Conservation (phyloP, 306 rosid species). For the Albizia julibrissin region DNA sequence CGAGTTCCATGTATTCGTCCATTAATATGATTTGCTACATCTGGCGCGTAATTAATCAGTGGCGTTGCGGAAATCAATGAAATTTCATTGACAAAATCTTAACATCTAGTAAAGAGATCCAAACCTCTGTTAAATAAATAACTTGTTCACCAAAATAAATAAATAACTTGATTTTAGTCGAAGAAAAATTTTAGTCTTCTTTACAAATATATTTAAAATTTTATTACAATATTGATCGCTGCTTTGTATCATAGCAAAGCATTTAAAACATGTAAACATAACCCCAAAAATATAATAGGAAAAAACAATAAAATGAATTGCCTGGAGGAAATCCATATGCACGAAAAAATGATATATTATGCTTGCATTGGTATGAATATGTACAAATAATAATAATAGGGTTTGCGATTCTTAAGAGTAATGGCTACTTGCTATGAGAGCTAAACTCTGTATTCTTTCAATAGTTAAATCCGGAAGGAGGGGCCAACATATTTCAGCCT, state of each 20-base stretch:
- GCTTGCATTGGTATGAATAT: constrained; percentile 27
- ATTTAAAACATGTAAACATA: not conserved
- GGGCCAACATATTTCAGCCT: constrained; percentile 26
- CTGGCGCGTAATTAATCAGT: not conserved
- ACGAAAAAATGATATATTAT: constrained; percentile 13
- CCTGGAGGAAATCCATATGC: not conserved
- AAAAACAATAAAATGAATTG: not conserved
- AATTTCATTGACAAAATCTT: not conserved
- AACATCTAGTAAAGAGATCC: not conserved
- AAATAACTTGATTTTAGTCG: not conserved
- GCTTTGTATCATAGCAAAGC: not conserved
- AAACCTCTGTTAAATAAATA: not conserved
- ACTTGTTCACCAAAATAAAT: too few species aligned
- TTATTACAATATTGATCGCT: not conserved
- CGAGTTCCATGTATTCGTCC: not conserved
- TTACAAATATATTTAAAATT: too few species aligned
- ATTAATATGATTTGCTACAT: not conserved
- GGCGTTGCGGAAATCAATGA: not conserved
- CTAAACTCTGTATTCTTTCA: constrained; percentile 24
- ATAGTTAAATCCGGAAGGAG: not conserved
- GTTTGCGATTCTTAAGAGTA: constrained; percentile 20
- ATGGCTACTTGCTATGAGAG: constrained; percentile 14
- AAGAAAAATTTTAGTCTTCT: not conserved
- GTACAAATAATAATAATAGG: constrained; percentile 38
- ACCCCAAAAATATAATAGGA: not conserved